Base-by-base conservation (phyloP, 345 rosid species). In the Mallotus nudiflorus region DNA sequence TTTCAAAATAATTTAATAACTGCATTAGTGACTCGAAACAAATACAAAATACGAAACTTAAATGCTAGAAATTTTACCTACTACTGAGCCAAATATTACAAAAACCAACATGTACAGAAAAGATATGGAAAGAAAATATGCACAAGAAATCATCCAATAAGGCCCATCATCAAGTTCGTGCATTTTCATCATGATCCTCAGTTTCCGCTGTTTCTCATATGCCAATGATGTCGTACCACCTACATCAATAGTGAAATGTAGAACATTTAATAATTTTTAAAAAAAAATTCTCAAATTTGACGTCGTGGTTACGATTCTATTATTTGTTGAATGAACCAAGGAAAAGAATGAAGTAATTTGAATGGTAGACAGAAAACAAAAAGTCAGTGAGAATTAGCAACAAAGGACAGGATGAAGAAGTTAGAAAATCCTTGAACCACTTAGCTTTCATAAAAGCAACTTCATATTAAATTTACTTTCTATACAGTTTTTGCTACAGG, bases 121-220 rank as follows among this genome's bases (percentile, higher is more conserved):
- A 19, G 95, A 94, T 72, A 91, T 77, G 80, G 65, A 54, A 22
- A 94, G 85, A 80, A 90, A 90, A 83, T 91, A 93, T 18, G 82
- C 85, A 45, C 91, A 93, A 22, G 97, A 74, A 57, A 93, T 89
- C 79, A 89, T 63, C 95, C 96, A 91, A 73, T 94, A 94, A 35
- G 98, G 96, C 57, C 91, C 97, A 69, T 94, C 97, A 45, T 95
- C 91, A 67, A 94, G 95, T 46, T 96, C 96, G 2, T 94, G 98
- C 98, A 94, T 94, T 83, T 89, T 89, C 98, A 94, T 94, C 88
- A 94, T 91, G 45, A 91, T 83, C 77, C 96, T 82, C 70, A 91
- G 81, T 60, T 81, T 91, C 37, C 88, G 90, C 64, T 89, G 86
- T 59, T 90, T 94, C 82, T 94, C 97, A 51, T 91, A 91, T 39